phyloP scores from a whole-genome alignment of 1,139 yeast genomes.

The Eremothecium coryli region DNA sequence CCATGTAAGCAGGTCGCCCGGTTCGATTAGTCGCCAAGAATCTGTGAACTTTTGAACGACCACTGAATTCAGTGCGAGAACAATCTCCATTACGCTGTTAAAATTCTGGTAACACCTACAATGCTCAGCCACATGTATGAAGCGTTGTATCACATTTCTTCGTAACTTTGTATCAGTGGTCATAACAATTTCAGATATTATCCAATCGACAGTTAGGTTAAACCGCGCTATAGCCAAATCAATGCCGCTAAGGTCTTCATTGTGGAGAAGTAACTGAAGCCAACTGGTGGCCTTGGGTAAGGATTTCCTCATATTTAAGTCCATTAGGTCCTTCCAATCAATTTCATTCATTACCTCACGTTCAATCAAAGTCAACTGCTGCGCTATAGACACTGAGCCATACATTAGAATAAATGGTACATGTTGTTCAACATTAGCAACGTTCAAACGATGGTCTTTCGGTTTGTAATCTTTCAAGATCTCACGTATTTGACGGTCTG shows the following conservation, averaged over 20 bases:
- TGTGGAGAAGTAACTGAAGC: constrained; percentile 65
- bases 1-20: constrained; percentile 50
- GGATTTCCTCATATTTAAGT: constrained; percentile 62
- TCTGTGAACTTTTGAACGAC: constrained; percentile 50
- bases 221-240: constrained; percentile 82
- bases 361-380: constrained; percentile 80
- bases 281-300: constrained; percentile 73
- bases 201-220: constrained; percentile 87
- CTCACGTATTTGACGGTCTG: constrained; percentile 19
- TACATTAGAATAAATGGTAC: constrained; percentile 73
- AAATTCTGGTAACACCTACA: constrained; percentile 68
- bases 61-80: constrained; percentile 72
- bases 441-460: constrained; percentile 20
- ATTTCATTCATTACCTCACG: constrained; percentile 73
- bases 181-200: constrained; percentile 73
- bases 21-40: constrained; percentile 64
- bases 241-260: constrained; percentile 56
- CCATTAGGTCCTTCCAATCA: constrained; percentile 87
- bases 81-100: constrained; percentile 79
- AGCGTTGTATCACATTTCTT: constrained; percentile 60
- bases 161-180: constrained; percentile 53
- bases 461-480: constrained; percentile 21
- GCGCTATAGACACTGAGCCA: constrained; percentile 55
- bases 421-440: constrained; percentile 37
- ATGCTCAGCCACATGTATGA: constrained; percentile 76